These are phyloP conservation scores for Claviceps fusiformis DNA, from an alignment of 2,329 filamentous ascomycete species.

Conservation along the genomic window DNA sequence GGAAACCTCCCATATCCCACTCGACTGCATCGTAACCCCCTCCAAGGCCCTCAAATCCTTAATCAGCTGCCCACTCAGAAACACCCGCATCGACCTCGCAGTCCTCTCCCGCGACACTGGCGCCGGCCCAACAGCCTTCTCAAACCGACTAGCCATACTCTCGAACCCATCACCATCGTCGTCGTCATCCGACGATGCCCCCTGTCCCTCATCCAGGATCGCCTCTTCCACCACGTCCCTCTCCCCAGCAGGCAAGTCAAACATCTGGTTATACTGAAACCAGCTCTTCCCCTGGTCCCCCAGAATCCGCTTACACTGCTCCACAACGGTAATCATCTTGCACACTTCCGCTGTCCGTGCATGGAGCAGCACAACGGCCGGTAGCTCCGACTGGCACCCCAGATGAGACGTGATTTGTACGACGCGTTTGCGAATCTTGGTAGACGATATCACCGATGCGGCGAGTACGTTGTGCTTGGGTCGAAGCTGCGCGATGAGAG, in stretches of 20 bases:
- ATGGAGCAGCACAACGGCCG: constrained; percentile 33
- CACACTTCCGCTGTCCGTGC: constrained; percentile 36
- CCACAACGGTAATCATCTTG: constrained; percentile 56
- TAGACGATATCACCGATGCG: constrained; percentile 44
- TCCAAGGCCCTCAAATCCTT: constrained; percentile 38
- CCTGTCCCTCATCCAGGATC: constrained; percentile 19
- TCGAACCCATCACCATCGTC: constrained; percentile 41
- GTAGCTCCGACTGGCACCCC: constrained; percentile 9
- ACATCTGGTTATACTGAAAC: constrained; percentile 45
- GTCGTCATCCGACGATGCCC: constrained; percentile 16
- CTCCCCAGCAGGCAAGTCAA: constrained; percentile 27
- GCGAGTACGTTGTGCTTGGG: constrained; percentile 35
- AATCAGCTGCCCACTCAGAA: constrained; percentile 40
- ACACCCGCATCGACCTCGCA: constrained; percentile 44
- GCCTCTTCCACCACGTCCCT: constrained; percentile 28
- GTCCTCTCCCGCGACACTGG: constrained; percentile 28
- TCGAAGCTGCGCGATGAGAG: constrained; percentile 29
- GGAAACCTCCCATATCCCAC: constrained; percentile 14
- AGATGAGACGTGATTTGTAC: constrained; percentile 31
- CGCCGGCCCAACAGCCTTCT: constrained; percentile 35
- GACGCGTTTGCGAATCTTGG: constrained; percentile 44
- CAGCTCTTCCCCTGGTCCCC: constrained; percentile 30
- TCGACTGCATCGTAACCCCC: constrained; percentile 34
- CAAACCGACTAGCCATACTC: constrained; percentile 41
- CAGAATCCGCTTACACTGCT: constrained; percentile 49